A percentile compares a stretch with the other conserved stretches of the same genome.
Conservation (phyloP, 352 stramenopile species). For the Pythium chondricola region DNA sequence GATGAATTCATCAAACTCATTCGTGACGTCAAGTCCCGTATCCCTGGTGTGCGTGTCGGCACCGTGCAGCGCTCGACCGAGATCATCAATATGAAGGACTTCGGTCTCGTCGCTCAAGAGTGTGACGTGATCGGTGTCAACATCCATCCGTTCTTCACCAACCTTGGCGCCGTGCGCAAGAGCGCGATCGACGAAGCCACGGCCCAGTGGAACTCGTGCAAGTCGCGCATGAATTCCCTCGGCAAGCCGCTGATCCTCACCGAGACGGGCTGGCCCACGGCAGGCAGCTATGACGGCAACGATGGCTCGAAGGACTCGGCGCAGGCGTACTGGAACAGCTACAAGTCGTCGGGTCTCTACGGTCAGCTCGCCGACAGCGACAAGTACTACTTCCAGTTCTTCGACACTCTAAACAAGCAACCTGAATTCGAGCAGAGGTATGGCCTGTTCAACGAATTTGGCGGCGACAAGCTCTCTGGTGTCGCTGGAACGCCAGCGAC, state of each 20-base stretch:
- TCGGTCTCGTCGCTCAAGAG: constrained; percentile 32
- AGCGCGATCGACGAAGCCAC: constrained; percentile 39
- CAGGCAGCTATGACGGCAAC: constrained; percentile 34
- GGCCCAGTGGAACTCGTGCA: constrained; percentile 35
- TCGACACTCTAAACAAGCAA: constrained; percentile 44
- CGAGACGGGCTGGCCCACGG: constrained; percentile 58
- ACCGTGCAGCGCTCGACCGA: constrained; percentile 66
- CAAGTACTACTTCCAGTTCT: constrained; percentile 81
- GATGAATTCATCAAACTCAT: constrained; percentile 44
- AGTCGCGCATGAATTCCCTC: constrained; percentile 30
- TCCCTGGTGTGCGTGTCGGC: constrained; percentile 47
- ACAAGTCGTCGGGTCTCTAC: constrained; percentile 48
- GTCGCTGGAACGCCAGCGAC: constrained; percentile 5
- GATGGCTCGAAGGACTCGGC: constrained; percentile 26
- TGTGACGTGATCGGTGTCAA: constrained; percentile 68
- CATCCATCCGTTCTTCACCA: constrained; percentile 67
- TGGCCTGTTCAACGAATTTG: constrained; percentile 40
- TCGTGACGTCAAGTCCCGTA: constrained; percentile 35
- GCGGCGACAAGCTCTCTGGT: too few relatives aligned
- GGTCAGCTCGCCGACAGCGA: constrained; percentile 34
- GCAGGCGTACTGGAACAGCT: constrained; percentile 44
- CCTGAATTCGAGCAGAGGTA: constrained; percentile 43
- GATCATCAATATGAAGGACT: constrained; percentile 26
- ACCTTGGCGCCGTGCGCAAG: constrained; percentile 17
- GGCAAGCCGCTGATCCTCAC: constrained; percentile 44